phyloP scores from a whole-genome alignment of 139 green algal genomes.

The Micractinium sp. region DNA sequence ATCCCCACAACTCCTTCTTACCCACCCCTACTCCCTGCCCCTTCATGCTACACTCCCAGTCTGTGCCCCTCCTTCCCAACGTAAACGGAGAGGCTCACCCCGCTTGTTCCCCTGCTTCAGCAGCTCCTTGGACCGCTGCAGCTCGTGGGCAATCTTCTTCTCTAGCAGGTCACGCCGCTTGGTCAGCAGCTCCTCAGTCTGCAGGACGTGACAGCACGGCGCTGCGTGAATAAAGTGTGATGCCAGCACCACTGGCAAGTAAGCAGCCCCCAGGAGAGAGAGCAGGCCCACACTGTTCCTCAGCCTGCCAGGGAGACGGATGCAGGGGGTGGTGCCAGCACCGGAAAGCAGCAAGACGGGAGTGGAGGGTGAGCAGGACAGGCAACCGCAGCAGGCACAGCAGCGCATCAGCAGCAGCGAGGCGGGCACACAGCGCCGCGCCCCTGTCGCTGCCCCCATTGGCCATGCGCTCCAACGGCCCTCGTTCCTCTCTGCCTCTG shows the following conservation, averaged over 20 bases:
- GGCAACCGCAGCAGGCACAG: neutral
- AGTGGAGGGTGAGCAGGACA: neutral
- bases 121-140: slow-evolving; percentile 87
- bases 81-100: slow-evolving; percentile 23
- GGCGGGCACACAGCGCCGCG: neutral
- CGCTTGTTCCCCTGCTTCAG: slow-evolving; percentile 88
- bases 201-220: neutral
- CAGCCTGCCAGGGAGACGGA: neutral
- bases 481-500: neutral
- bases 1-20: too few relatives aligned
- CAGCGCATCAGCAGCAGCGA: neutral
- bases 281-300: neutral
- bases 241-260: neutral
- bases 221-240: too few relatives aligned
- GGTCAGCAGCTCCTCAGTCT: slow-evolving; percentile 92
- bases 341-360: neutral
- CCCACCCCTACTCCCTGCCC: neutral
- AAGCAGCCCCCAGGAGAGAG: neutral
- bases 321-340: too few relatives aligned
- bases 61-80: neutral
- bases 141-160: slow-evolving; percentile 83
- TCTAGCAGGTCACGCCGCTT: slow-evolving; percentile 90
- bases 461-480: too few relatives aligned
- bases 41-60: neutral
- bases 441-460: neutral